A percentile compares a stretch with the other conserved stretches of the same genome.
These are phyloP conservation scores for Geranomyces michiganensis DNA, from an alignment of 192 early-diverging fungal species.

Conservation along the genomic window DNA sequence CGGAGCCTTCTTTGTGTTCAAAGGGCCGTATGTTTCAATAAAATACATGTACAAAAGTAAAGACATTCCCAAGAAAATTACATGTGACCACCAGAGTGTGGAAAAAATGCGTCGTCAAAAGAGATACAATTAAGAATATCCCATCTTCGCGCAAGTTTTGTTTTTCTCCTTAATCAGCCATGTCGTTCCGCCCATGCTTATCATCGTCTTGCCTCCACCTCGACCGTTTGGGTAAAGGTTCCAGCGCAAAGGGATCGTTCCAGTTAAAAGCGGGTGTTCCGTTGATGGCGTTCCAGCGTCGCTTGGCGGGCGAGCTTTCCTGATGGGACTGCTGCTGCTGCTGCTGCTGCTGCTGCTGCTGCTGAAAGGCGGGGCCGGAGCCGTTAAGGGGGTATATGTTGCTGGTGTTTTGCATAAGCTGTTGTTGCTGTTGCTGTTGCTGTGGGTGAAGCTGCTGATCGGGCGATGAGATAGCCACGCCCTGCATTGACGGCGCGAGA, in stretches of 20 bases:
- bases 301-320: neutral
- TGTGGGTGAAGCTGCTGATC: neutral
- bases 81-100: too few species aligned
- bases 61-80: too few species aligned
- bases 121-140: too few species aligned
- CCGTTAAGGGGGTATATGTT: neutral
- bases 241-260: slow-evolving; percentile 15
- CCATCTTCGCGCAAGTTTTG: too few species aligned
- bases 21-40: too few species aligned
- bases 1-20: too few species aligned
- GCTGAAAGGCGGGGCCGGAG: neutral
- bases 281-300: neutral
- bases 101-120: too few species aligned
- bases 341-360: neutral
- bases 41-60: too few species aligned
- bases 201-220: slow-evolving; percentile 13
- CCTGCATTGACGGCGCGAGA: slow-evolving; percentile 16
- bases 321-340: neutral
- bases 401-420: slow-evolving; percentile 6
- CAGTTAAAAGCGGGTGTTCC: slow-evolving; percentile 11
- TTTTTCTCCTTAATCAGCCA: too few species aligned
- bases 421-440: too few species aligned
- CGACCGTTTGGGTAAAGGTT: slow-evolving; percentile 13
- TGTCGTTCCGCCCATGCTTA: too few species aligned
- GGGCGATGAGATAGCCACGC: neutral